phyloP scores from a whole-genome alignment of 768 basidiomycete species.

The Lentinula aciculospora region DNA sequence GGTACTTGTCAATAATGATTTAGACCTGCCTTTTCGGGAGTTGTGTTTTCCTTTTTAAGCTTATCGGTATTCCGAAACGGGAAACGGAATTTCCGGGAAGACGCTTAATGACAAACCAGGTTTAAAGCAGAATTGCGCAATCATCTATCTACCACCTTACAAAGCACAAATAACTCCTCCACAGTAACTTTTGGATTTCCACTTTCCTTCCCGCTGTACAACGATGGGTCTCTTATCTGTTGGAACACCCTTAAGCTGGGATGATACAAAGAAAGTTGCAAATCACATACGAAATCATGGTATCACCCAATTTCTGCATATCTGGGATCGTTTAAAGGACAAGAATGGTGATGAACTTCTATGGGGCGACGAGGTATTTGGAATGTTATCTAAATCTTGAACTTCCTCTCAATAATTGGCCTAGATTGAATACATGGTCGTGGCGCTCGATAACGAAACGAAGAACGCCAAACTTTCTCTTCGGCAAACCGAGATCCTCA shows the following conservation, averaged over 20 bases:
- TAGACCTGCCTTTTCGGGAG: neutral
- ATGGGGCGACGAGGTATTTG: conserved; percentile 96
- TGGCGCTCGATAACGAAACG: conserved; percentile 71
- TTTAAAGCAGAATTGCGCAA: conserved; percentile 7
- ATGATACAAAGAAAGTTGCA: conserved; percentile 79
- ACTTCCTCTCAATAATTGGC: conserved; percentile 12
- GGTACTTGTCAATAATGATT: neutral
- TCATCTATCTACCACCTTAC: neutral
- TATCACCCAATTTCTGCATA: conserved; percentile 90
- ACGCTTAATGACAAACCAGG: conserved; percentile 8
- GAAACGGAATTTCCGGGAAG: neutral
- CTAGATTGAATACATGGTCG: conserved; percentile 95
- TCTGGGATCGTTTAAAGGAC: conserved; percentile 90
- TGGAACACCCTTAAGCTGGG: conserved; percentile 91
- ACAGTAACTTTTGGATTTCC: too few relatives aligned
- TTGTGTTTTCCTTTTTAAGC: neutral
- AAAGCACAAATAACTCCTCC: neutral
- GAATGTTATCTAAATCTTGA: neutral
- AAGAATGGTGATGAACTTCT: conserved; percentile 86
- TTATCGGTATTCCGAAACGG: neutral
- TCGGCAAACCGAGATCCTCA: conserved; percentile 92
- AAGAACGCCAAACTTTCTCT: conserved; percentile 87
- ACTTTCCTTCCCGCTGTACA: conserved; percentile 1
- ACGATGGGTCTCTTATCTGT: conserved; percentile 89
- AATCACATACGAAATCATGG: conserved; percentile 91